These are phyloP conservation scores for Eucalyptus grandis DNA, from an alignment of 345 rosid genomes.

Conservation along the genomic window DNA sequence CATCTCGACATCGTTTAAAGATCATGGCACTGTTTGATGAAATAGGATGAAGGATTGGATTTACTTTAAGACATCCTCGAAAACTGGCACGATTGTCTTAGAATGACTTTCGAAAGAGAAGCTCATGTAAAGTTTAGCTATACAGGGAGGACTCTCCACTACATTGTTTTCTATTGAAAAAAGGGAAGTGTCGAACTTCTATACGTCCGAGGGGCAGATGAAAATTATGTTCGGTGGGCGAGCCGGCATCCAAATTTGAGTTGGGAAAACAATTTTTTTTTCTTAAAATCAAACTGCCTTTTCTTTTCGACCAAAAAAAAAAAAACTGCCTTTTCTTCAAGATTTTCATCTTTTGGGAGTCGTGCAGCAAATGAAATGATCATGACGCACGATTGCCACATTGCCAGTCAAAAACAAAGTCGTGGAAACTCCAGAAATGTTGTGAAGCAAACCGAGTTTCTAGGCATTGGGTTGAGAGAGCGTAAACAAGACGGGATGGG, in stretches of 20 bases:
- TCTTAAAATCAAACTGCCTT: not conserved
- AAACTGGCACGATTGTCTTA: not conserved
- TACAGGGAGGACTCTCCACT: not conserved
- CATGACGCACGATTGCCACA: not conserved
- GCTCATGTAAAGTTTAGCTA: not conserved
- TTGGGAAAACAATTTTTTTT: not conserved
- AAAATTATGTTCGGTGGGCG: not conserved
- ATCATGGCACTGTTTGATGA: rapidly evolving
- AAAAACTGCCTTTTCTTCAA: not conserved
- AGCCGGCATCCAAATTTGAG: not conserved
- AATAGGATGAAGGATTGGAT: not conserved
- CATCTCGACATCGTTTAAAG: not conserved
- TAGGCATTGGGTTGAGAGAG: not conserved
- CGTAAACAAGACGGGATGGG: not conserved
- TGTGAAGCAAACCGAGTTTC: not conserved
- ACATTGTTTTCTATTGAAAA: not conserved
- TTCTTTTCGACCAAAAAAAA: too few species aligned
- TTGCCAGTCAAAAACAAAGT: not conserved
- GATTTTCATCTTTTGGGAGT: not conserved
- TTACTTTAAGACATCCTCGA: rapidly evolving
- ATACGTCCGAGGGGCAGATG: not conserved
- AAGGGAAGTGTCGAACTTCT: not conserved
- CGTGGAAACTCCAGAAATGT: not conserved
- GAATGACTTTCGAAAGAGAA: not conserved
- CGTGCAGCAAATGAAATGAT: not conserved